Evolutionary conservation across 2,329 filamentous ascomycete genomes (phyloP), one percentile per base, ranked within the genome.

Genomic region (Ceratocystis alfenasii): DNA sequence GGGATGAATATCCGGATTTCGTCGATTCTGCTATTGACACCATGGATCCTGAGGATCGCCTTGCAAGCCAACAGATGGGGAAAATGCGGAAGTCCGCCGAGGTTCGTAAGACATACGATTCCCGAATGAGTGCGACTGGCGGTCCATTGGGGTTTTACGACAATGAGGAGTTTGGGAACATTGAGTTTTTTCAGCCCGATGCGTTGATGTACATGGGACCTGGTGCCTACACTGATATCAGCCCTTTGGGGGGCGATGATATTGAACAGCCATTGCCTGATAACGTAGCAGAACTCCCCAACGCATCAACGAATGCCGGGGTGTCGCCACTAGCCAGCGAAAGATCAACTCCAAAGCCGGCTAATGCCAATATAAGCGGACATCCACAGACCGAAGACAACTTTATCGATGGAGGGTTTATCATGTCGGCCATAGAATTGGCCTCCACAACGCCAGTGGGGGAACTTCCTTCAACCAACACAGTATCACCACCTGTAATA

Each of bases 1-100:
- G 82, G 68, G 82, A 85, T 70, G 82, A 84, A 73, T 85, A 80
- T 64, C 81, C 82, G 60, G 79, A 82, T 70, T 81, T 77, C 69
- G 70, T 80, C 68, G 76, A 77, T 28, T 28, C 41, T 8, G 46
- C 15, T 66, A 73, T 74, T 20, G 72, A 72, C 28, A 71, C 74
- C 10, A 73, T 74, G 30, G 74, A 83, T 0, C 81, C 81, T n/a
- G 80, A 83, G 69, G 80, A 83, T 70, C 76, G 74, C 63, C 76
- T 82, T 20, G 79, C 79, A 69, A 81, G 79, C 69, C 79, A 82
- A 69, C 78, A 79, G 69, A 78, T 82, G 71, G 12, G 22, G 30
- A 57, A n/a, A 30, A 30, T 15, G 10, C 53, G 53, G 12, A 57
- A 57, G 4, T 1, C 53, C 28, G n/a, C 12, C 53, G 53, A 57